Base-by-base conservation (phyloP, 768 basidiomycete species). In the Kwoniella shandongensis region DNA sequence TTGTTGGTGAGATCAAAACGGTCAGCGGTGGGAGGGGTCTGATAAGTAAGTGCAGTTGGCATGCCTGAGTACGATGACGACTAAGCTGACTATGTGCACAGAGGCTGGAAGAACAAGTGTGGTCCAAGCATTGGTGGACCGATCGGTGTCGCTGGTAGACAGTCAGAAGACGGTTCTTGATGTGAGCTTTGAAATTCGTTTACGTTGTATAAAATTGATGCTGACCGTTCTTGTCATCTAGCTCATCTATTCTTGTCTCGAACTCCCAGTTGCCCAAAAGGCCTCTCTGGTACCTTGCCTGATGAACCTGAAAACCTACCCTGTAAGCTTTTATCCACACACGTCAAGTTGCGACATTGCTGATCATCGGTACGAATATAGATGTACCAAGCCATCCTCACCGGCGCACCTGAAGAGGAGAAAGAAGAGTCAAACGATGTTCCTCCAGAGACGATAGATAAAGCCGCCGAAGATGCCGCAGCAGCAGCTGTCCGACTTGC, bases 91-190 rank as follows among this genome's bases (percentile, higher is more conserved):
- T 15, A 30, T 32, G 26, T 23, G 36, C 32, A 18, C 61, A 88
- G 88, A 83, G 75, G 80, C 85, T 17, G 81, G 83, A 6, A 81
- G 90, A 65, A 86, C 86, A 4, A 91, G 91, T 22, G 87, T 91
- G 0, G 60, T 97, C 10, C 83, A 87, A 50, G 85, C 88, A 3
- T 71, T 87, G 52, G 81, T 93, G 39, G 88, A 92, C 51, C 80
- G 89, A 57, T 81, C 84, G 11, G 80, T 81, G 17, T 64, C 65
- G 8, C 75, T 91, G 4, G 76, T 77, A 3, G 70, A 76, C 15
- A 78, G 80, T 27, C 84, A 84, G 59, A 69, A 76, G 6, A 78
- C 80, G 23, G 79, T 88, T 17, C 74, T 81, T 15, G 79, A 87
- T 68, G 90, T 91, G 59, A 67, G 81, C 63, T 17, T 20, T 13